Evolutionary conservation across 192 early-diverging fungal species (phyloP).

Genomic region (Rhizoclosmatium globosum): DNA sequence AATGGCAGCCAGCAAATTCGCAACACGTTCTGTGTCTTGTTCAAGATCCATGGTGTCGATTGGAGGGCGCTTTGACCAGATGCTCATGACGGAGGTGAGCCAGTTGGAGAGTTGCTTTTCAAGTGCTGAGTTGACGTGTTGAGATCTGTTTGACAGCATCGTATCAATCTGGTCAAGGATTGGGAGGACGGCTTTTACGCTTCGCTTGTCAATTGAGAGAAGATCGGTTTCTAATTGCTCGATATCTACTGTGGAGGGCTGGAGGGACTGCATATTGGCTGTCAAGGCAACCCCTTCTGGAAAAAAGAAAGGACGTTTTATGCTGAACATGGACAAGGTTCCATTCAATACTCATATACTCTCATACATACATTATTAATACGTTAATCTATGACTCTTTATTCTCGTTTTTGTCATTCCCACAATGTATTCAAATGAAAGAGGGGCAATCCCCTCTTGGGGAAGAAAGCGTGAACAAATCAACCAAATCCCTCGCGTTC

Average conservation of each 20-base stretch:
- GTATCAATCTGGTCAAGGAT: not conserved
- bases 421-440: no score
- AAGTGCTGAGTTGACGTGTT: not conserved
- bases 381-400: no score
- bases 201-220: not conserved
- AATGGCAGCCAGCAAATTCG: not conserved
- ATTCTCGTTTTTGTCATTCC: no score
- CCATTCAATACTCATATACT: no score
- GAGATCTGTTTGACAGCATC: not conserved
- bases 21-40: not conserved
- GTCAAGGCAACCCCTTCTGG: no score
- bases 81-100: slow-evolving; percentile 2
- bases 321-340: no score
- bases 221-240: not conserved
- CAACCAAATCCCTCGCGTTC: no score
- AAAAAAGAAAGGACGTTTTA: no score
- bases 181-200: not conserved
- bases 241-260: not conserved
- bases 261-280: no score
- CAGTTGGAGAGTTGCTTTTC: not conserved
- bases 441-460: no score
- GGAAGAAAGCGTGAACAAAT: no score
- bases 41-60: not conserved
- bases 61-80: slow-evolving; percentile 1
- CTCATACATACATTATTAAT: no score